Conservation (phyloP, 441 rosid species). For the Jatropha multifida region DNA sequence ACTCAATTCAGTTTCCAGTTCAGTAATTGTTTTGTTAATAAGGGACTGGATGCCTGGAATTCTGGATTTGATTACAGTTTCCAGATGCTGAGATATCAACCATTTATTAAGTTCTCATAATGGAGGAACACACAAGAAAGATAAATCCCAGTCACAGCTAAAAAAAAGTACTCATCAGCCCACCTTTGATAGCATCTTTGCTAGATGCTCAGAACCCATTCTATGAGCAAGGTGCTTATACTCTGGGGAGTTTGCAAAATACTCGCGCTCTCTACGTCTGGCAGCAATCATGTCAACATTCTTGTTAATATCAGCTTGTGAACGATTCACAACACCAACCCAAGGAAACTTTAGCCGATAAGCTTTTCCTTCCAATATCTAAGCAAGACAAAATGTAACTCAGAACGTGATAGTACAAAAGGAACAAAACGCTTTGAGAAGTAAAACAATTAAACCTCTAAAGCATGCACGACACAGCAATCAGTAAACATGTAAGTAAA, state of each 20-base stretch:
- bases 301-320: slow-evolving; percentile 97
- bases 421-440: slow-evolving; percentile 10
- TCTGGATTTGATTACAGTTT: slow-evolving; percentile 89
- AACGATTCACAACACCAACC: slow-evolving; percentile 97
- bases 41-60: slow-evolving; percentile 96
- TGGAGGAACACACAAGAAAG: not conserved
- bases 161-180: slow-evolving; percentile 4
- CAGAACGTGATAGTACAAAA: slow-evolving; percentile 20
- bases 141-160: not conserved
- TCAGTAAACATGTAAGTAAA: not conserved
- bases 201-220: slow-evolving; percentile 98
- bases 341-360: slow-evolving; percentile 89
- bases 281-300: slow-evolving; percentile 98
- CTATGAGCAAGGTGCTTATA: slow-evolving; percentile 92
- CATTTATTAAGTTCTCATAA: slow-evolving; percentile 15
- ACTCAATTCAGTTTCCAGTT: slow-evolving; percentile 84
- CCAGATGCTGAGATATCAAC: slow-evolving; percentile 76
- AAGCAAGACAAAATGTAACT: slow-evolving; percentile 25
- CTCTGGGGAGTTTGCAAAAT: slow-evolving; percentile 77
- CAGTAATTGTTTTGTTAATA: slow-evolving; percentile 78
- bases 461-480: not conserved
- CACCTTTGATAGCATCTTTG: slow-evolving; percentile 91
- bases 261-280: slow-evolving; percentile 87
- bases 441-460: slow-evolving; percentile 3
- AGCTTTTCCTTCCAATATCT: slow-evolving; percentile 93